A percentile compares a stretch with the other conserved stretches of the same genome.
Conservation (phyloP, 2,329 filamentous ascomycete species). For the Nigrospora sphaerica region DNA sequence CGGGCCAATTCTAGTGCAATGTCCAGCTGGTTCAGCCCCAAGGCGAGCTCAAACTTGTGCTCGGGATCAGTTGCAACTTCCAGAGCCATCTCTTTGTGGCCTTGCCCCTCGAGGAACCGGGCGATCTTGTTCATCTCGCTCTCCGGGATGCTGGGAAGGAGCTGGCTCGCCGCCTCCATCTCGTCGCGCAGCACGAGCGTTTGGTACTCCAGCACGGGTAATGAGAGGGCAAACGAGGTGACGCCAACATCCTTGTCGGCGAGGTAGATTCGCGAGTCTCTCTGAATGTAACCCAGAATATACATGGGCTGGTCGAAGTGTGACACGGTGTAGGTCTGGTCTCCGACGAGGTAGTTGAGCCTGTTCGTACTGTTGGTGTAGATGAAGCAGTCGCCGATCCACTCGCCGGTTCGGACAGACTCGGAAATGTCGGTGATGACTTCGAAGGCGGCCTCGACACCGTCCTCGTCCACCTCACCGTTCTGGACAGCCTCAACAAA, state of each 20-base stretch:
- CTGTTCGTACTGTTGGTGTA: constrained; percentile 97
- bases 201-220: constrained; percentile 93
- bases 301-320: constrained; percentile 97
- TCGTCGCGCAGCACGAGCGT: constrained; percentile 91
- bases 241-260: constrained; percentile 93
- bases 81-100: constrained; percentile 90
- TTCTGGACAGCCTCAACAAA: constrained; percentile 78
- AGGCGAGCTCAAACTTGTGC: constrained; percentile 90
- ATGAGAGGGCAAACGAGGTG: constrained; percentile 82
- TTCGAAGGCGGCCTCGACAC: constrained; percentile 92
- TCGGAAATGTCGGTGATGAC: constrained; percentile 94
- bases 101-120: constrained; percentile 93
- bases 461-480: constrained; percentile 79
- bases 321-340: constrained; percentile 95
- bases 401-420: constrained; percentile 88
- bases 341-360: constrained; percentile 93
- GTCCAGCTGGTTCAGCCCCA: constrained; percentile 75
- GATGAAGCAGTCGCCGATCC: constrained; percentile 98
- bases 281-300: constrained; percentile 86
- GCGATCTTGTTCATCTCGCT: constrained; percentile 98
- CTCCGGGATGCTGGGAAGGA: constrained; percentile 76
- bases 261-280: constrained; percentile 92
- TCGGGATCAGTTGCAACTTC: constrained; percentile 92
- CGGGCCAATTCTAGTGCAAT: constrained; percentile 80
- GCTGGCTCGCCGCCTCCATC: constrained; percentile 81